phyloP scores from a whole-genome alignment of 2,329 filamentous ascomycete species.

The Coniella vitis region DNA sequence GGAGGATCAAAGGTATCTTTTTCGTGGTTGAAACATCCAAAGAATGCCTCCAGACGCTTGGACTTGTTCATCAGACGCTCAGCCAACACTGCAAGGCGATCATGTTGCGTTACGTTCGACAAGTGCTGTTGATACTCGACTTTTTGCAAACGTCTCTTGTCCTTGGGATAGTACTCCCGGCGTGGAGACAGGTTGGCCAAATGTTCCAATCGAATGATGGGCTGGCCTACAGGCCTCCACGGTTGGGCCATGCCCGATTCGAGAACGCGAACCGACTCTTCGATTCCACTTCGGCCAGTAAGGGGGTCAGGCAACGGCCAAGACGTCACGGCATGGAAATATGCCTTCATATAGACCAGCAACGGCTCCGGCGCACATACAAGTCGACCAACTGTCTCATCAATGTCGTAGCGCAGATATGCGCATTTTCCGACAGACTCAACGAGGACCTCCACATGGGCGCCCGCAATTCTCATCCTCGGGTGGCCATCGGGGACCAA shows the following conservation, averaged over 20 bases:
- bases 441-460: slow-evolving; percentile 38
- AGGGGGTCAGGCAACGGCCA: slow-evolving; percentile 50
- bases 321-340: slow-evolving; percentile 55
- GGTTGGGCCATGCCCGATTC: slow-evolving; percentile 43
- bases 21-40: not conserved
- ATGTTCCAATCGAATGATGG: slow-evolving; percentile 11
- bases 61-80: slow-evolving; percentile 26
- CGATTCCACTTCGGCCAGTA: slow-evolving; percentile 51
- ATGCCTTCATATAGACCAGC: slow-evolving; percentile 49
- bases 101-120: slow-evolving; percentile 31
- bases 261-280: slow-evolving; percentile 49
- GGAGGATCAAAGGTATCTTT: not conserved
- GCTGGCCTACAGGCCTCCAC: slow-evolving; percentile 30
- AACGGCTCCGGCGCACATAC: slow-evolving; percentile 50
- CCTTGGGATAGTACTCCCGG: slow-evolving; percentile 31
- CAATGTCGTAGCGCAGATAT: slow-evolving; percentile 46
- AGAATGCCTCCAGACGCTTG: slow-evolving; percentile 21
- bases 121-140: slow-evolving; percentile 26
- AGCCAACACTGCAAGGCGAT: slow-evolving; percentile 27
- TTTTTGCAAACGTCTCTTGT: slow-evolving; percentile 28
- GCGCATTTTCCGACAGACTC: slow-evolving; percentile 21
- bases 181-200: slow-evolving; percentile 25
- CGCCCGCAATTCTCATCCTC: slow-evolving; percentile 22
- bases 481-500: slow-evolving; percentile 44
- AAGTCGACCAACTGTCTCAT: slow-evolving; percentile 47